Percentiles rank a stretch among this genome's conserved stretches.
Conservation (phyloP, 148 eudicot genomes). For the Spergularia bocconei region DNA sequence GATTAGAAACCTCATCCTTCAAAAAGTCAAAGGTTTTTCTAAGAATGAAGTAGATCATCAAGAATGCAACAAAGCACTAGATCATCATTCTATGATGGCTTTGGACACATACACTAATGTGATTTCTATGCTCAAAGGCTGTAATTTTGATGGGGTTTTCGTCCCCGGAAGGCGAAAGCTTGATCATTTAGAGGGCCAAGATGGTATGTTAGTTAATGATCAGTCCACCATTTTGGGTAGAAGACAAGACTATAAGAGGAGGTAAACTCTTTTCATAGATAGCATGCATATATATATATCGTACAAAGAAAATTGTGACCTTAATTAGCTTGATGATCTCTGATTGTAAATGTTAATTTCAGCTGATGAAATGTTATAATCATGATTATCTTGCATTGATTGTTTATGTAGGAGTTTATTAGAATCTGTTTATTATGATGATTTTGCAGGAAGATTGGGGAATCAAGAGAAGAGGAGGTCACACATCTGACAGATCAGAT, state of each 20-base stretch:
- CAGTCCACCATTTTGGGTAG: too few relatives aligned
- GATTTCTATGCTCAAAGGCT: conserved; percentile 6
- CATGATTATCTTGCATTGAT: too few relatives aligned
- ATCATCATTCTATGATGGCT: conserved; percentile 9
- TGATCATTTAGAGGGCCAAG: not conserved
- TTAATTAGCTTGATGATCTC: too few relatives aligned
- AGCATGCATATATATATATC: too few relatives aligned
- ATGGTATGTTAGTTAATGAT: too few relatives aligned
- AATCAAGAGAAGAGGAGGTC: conserved; percentile 7
- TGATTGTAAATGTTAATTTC: not conserved
- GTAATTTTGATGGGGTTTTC: not conserved
- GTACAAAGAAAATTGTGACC: too few relatives aligned
- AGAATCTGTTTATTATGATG: too few relatives aligned
- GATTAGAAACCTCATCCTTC: not conserved
- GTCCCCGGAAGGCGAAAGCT: not conserved
- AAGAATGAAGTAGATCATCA: not conserved
- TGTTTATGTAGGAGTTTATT: conserved; percentile 6
- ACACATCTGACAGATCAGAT: conserved; percentile 18
- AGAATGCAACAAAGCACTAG: not conserved
- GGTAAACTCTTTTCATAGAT: too few relatives aligned
- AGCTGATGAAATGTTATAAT: too few relatives aligned
- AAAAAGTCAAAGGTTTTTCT: conserved; percentile 1
- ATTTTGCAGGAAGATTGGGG: not conserved
- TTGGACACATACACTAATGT: conserved; percentile 8
- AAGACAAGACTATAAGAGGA: too few relatives aligned